Base-by-base conservation (phyloP, 768 basidiomycete species). In the Dacryopinax spathularia region DNA sequence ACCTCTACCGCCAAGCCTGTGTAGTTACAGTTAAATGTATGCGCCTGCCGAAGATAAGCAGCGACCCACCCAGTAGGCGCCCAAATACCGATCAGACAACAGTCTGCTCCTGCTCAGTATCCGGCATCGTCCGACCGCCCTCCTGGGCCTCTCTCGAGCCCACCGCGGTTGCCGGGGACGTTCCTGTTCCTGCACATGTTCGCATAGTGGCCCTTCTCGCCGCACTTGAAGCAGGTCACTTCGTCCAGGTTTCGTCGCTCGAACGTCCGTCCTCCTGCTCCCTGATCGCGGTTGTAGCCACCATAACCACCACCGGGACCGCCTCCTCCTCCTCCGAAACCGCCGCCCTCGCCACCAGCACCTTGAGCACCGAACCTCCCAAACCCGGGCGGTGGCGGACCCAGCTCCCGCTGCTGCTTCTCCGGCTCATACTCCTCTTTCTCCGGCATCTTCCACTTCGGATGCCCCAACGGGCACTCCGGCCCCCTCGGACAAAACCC, bases 151-250 rank as follows among this genome's bases (percentile, higher is more conserved):
- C 48, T 56, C 48, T 89, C 89, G 56, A 84, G 75, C 7, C 92
- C 92, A 63, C 92, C 92, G 60, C 92, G 81, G 72, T 90, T 91
- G 13, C 92, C 92, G 29, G 92, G 92, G 25, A 91, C 87, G 72
- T 92, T 93, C 63, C 88, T 78, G 73, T 93, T 93, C 39, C 87
- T 83, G 74, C 94, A 96, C 69, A 89, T 85, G 72, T 96, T 95
- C 20, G 94, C 94, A 71, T 95, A 95, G 72, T 98, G 95, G 0
- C 95, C 95, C 68, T 88, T 87, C 73, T 91, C 86, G 35, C 90
- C 90, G 70, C 93, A 96, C 86, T 90, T 93, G 79, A 91, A 91
- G 71, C 91, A 93, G 41, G 88, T 76, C 18, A 93, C 89, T 60
- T 90, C 86, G 63, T 91, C 86, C 68, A 91, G 73, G 69, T 91